These are phyloP conservation scores for Mortierella sp. DNA, from an alignment of 371 early-diverging fungal species.

Conservation along the genomic window DNA sequence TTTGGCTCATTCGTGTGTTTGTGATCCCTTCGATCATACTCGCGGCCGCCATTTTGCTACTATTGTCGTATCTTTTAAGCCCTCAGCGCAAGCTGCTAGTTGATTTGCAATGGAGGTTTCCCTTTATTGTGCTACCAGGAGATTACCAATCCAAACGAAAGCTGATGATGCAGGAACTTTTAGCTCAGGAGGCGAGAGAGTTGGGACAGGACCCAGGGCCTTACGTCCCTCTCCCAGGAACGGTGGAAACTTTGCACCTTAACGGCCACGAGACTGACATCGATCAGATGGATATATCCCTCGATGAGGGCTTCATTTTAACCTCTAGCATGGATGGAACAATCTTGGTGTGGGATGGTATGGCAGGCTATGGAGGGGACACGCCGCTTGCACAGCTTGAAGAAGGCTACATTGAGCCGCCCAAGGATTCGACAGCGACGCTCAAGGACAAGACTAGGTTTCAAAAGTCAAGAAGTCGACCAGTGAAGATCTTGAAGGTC, in stretches of 20 bases:
- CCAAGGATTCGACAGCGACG: background rate
- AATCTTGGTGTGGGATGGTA: constrained; percentile 38
- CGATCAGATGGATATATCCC: constrained; percentile 48
- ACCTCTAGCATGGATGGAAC: constrained; percentile 50
- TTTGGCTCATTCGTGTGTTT: constrained; percentile 53
- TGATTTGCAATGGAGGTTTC: constrained; percentile 54
- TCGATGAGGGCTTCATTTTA: constrained; percentile 24
- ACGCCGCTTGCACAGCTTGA: constrained; percentile 36
- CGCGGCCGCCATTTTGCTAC: constrained; percentile 47
- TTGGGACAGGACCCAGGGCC: constrained; percentile 31
- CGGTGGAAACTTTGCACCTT: constrained; percentile 35
- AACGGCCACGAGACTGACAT: constrained; percentile 51
- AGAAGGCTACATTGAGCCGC: background rate
- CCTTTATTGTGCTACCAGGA: constrained; percentile 53
- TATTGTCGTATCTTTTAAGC: constrained; percentile 53
- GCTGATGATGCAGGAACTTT: constrained; percentile 52
- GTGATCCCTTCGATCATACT: constrained; percentile 52
- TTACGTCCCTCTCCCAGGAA: constrained; percentile 32
- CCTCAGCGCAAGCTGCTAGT: constrained; percentile 54
- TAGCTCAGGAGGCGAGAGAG: constrained; percentile 49
- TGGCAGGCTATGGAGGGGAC: constrained; percentile 4
- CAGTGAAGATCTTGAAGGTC: constrained; percentile 35
- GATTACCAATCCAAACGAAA: constrained; percentile 55
- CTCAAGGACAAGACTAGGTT: background rate
- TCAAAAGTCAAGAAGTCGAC: constrained; percentile 11